Base-by-base conservation (phyloP, 2,329 filamentous ascomycete genomes). In the Bipolaris bicolor region DNA sequence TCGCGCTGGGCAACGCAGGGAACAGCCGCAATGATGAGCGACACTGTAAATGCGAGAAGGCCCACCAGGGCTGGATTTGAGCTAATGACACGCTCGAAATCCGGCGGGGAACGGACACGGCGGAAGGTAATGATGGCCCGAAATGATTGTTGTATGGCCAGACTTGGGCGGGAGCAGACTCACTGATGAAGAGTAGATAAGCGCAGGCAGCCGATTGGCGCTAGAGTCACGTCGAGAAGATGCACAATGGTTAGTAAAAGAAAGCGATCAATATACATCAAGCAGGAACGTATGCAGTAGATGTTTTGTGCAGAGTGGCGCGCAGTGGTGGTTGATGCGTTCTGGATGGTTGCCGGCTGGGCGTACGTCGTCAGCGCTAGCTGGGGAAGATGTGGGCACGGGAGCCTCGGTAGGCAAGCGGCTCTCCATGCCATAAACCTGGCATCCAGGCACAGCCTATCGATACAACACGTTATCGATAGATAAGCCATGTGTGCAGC, bases 41-140 rank as follows among this genome's bases (percentile, higher is more conserved):
- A 24, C 29, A 34, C 40, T 24, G 20, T 20, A 40, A 24, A 46
- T 41, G 46, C 46, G 11, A n/a, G n/a, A 18, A 49, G 46, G 46
- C 37, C 46, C 40, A 55, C 22, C 26, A 3, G 44, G n/a, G 15
- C 20, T 54, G 36, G 29, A 16, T 57, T 39, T 29, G 58, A 60
- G 52, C 66, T 61, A 64, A 61, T 56, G 43, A 57, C 36, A 50
- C 40, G 50, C 51, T 52, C 45, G 47, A 49, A 57, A 62, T 40
- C 51, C 58, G 63, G 61, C 57, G 61, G 58, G 55, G 31, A 41
- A 60, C 64, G 66, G 63, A 65, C 60, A 57, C 45, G 58, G 60
- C 66, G 68, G 68, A 64, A 57, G 58, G 45, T 64, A 53, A 66
- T 69, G 63, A 60, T 62, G 58, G 67, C 63, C 63, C 62, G 58